Conservation (phyloP, 495 filamentous ascomycete genomes). For the Aspergillus ellipticus region DNA sequence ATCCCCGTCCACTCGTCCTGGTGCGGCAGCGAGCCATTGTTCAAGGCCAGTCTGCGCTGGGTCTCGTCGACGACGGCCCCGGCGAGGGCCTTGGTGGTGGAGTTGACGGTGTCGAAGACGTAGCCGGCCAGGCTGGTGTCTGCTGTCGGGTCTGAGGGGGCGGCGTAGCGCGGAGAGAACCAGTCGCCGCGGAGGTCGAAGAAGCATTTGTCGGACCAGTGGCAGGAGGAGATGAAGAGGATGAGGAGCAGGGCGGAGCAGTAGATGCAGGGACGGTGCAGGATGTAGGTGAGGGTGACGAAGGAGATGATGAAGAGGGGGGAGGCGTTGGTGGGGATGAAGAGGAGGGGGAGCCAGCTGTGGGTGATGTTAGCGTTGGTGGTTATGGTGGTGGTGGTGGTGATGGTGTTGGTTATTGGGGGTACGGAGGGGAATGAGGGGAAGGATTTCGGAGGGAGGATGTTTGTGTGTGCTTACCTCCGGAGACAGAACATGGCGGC, state of each 20-base stretch:
- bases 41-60: slow-evolving; percentile 44
- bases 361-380: slow-evolving; percentile 47
- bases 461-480: slow-evolving; percentile 67
- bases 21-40: not conserved
- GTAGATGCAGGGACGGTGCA: slow-evolving; percentile 87
- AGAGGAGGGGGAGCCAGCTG: slow-evolving; percentile 43
- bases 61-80: slow-evolving; percentile 63
- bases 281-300: slow-evolving; percentile 83
- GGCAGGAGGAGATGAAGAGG: slow-evolving; percentile 83
- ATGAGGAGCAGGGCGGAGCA: slow-evolving; percentile 85
- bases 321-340: slow-evolving; percentile 65
- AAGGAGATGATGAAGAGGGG: slow-evolving; percentile 86
- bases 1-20: slow-evolving; percentile 70
- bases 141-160: slow-evolving; percentile 22
- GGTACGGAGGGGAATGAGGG: not conserved
- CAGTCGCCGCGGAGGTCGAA: slow-evolving; percentile 80
- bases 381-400: not conserved
- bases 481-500: slow-evolving; percentile 75
- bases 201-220: slow-evolving; percentile 88
- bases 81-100: slow-evolving; percentile 62
- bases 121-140: slow-evolving; percentile 40
- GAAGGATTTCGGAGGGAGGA: too few relatives aligned
- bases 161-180: slow-evolving; percentile 65
- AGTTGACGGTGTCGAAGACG: slow-evolving; percentile 61
- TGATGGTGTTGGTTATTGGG: not conserved